Base-by-base conservation (phyloP, 2,329 filamentous ascomycete genomes). In the Kalaharituber pfeilii region DNA sequence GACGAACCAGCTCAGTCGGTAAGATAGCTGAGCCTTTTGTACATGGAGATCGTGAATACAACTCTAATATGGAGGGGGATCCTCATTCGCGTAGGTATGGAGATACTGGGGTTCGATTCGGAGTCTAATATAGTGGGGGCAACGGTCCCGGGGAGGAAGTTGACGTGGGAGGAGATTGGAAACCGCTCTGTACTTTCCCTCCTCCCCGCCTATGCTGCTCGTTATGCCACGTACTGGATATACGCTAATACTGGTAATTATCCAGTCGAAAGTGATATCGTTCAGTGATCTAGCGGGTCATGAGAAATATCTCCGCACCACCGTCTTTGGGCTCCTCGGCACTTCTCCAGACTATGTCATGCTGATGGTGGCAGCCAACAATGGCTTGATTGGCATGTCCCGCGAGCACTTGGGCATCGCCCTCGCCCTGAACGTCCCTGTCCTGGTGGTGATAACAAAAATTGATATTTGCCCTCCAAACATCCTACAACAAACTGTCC, bases 111-210 rank as follows among this genome's bases (percentile, higher is more conserved):
- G 1, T 98, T 95, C 63, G 87, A 96, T 68, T 86, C 83, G 51
- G 76, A 77, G 53, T 89, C 91, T 26, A 79, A 88, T 25, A 82
- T 94, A 26, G 77, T 96, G 15, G 78, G 80, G 15, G 89, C 85
- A 36, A 83, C 83, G 56, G 83, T 82, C 0, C 84, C 88, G 1
- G 89, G 87, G 1, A 79, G 91, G 67, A 86, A 82, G 70, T 72
- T 96, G 29, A 89, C 88, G 3, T 98, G 91, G 91, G 89, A 95
- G 67, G 91, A 98, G 67, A 95, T 98, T 65, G 91, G 91, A 53
- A 86, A 84, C 69, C 83, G 87, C 61, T 93, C 86, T 63, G 83
- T 72, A 55, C n/a, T 15, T 47, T 24, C 25, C 42, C 5, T 22
- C 18, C 13, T 47, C 13, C 42, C 13, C n/a, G n/a, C n/a, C n/a